Conservation (phyloP, 1,284 basidiomycete genomes). For the Exsudoporus floridanus region DNA sequence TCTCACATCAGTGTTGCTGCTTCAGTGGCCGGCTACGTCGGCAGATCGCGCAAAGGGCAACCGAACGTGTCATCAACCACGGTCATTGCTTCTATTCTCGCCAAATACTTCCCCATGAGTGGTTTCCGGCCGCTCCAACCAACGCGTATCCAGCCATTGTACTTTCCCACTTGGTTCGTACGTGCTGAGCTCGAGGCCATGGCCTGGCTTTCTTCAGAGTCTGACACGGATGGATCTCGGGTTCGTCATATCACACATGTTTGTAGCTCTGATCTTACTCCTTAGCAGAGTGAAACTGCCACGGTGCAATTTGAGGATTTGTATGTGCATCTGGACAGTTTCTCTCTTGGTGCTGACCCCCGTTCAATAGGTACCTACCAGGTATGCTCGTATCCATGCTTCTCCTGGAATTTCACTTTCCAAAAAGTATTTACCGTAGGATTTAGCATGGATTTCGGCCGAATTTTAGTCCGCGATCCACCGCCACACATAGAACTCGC, state of each 20-base stretch:
- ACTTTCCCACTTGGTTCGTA: conserved; percentile 62
- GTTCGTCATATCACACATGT: conserved; percentile 17
- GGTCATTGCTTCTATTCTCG: conserved; percentile 26
- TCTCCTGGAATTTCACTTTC: not conserved
- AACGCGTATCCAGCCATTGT: conserved; percentile 44
- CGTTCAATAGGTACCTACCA: conserved; percentile 26
- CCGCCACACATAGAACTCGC: conserved; percentile 17
- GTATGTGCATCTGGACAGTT: conserved; percentile 18
- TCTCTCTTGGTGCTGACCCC: conserved; percentile 11
- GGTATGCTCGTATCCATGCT: conserved; percentile 16
- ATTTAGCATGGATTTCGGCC: conserved; percentile 32
- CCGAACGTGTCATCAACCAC: conserved; percentile 18
- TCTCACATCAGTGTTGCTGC: conserved; percentile 26
- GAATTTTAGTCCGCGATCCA: conserved; percentile 27
- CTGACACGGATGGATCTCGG: conserved; percentile 22
- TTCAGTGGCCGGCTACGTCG: conserved; percentile 18
- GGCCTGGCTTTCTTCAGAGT: conserved; percentile 28
- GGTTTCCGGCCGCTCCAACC: conserved; percentile 32
- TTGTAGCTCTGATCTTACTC: conserved; percentile 1
- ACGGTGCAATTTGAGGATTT: conserved; percentile 29
- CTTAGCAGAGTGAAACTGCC: conserved; percentile 16
- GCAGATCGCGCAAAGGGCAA: conserved; percentile 11
- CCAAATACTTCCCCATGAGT: conserved; percentile 30
- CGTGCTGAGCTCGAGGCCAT: conserved; percentile 49
- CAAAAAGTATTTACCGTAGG: conserved; percentile 17